Conservation (phyloP, 768 basidiomycete genomes). For the Tricholoma sp. region DNA sequence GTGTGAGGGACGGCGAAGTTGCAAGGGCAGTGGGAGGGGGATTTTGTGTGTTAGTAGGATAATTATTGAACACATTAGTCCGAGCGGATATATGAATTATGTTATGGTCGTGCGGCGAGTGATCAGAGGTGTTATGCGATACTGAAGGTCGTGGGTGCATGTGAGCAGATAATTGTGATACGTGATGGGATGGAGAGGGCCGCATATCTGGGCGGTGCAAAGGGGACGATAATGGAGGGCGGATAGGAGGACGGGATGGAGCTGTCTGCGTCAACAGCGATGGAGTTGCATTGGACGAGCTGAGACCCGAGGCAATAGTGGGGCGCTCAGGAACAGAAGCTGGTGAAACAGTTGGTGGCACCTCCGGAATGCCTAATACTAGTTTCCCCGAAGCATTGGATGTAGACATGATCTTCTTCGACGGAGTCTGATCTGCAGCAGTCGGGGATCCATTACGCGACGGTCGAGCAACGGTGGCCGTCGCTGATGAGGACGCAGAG, state of each 20-base stretch:
- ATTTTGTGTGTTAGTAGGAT: conserved; percentile 12
- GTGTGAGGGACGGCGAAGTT: conserved; percentile 22
- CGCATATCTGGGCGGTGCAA: conserved; percentile 23
- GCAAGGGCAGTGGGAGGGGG: conserved; percentile 1
- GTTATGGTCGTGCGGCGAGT: conserved; percentile 17
- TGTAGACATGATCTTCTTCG: conserved; percentile 18
- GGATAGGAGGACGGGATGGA: conserved; percentile 28
- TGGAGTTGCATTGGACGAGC: conserved; percentile 27
- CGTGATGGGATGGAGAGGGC: conserved; percentile 34
- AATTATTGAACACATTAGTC: conserved; percentile 8
- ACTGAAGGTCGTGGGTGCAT: conserved; percentile 27
- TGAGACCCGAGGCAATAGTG: conserved; percentile 6
- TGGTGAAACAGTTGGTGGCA: conserved; percentile 8
- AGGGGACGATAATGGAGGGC: conserved; percentile 14
- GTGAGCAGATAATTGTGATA: conserved; percentile 37
- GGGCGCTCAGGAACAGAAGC: conserved; percentile 13
- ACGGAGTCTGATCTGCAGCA: conserved; percentile 13
- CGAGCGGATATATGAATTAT: conserved; percentile 1
- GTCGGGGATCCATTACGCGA: conserved; percentile 36
- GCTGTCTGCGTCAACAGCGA: conserved; percentile 67
- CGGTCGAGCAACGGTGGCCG: conserved; percentile 34
- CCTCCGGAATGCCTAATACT: conserved; percentile 11
- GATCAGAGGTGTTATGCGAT: conserved; percentile 19
- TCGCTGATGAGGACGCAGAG: conserved; percentile 38
- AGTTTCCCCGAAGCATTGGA: conserved; percentile 24